These are phyloP conservation scores for Tranzscheliella williamsii DNA, from an alignment of 1,284 basidiomycete genomes.

Conservation along the genomic window DNA sequence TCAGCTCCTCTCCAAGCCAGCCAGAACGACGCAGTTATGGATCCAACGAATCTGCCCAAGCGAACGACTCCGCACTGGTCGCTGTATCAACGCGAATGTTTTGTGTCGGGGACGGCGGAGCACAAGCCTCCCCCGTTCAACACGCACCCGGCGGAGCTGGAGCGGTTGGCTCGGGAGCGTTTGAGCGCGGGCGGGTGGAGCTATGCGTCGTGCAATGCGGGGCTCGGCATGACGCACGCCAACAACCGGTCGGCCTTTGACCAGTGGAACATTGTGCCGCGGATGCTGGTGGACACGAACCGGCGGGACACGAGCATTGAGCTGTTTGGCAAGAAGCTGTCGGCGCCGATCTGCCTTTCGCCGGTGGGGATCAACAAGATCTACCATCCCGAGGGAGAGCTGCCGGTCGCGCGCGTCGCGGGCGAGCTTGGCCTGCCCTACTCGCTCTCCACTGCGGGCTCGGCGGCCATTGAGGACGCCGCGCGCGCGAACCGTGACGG, in stretches of 20 bases:
- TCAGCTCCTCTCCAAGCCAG: background rate
- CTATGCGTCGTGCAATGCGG: constrained; percentile 68
- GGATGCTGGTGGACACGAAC: constrained; percentile 75
- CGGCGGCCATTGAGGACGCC: constrained; percentile 73
- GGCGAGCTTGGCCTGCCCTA: constrained; percentile 70
- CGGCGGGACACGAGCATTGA: constrained; percentile 68
- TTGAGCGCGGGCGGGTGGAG: constrained; percentile 67
- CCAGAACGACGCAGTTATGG: constrained; percentile 47
- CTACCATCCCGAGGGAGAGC: constrained; percentile 71
- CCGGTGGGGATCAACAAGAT: constrained; percentile 77
- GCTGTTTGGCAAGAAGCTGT: constrained; percentile 71
- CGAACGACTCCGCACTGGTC: constrained; percentile 68
- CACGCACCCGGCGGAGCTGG: constrained; percentile 66
- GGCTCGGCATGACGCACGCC: constrained; percentile 67
- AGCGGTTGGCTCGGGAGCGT: constrained; percentile 66
- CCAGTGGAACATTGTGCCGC: constrained; percentile 66
- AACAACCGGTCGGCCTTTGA: constrained; percentile 64
- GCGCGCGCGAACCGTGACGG: constrained; percentile 68
- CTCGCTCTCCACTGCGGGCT: constrained; percentile 73
- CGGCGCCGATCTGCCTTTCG: constrained; percentile 71
- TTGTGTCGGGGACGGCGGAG: constrained; percentile 58
- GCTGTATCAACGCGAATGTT: constrained; percentile 67
- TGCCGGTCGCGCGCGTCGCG: constrained; percentile 72
- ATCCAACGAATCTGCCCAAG: constrained; percentile 66
- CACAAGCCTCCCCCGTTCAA: constrained; percentile 21